Base-by-base conservation (phyloP, 1,284 basidiomycete species). In the Leucoagaricus sp. region DNA sequence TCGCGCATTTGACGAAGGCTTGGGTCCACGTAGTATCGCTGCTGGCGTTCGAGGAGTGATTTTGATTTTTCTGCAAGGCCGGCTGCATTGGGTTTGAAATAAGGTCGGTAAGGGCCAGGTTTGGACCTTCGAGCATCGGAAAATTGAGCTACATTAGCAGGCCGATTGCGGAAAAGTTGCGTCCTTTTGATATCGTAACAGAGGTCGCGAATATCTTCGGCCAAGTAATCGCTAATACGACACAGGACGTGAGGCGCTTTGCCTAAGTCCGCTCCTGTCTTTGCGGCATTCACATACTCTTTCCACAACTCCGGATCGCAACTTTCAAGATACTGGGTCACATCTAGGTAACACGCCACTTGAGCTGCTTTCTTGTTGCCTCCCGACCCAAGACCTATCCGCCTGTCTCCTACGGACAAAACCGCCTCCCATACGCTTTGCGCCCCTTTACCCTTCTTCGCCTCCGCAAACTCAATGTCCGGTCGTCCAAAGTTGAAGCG, bases 281-380 rank as follows among this genome's bases (percentile, higher is more conserved):
- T 81, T 28, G 77, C 77, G 3, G 85, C 86, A 55, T 75, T 71
- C 3, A 82, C 66, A 68, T 91, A 98, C 21, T 82, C 76, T 58
- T 79, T 75, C 94, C 95, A 98, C 19, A 98, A 78, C 1, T 79
- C 79, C 0, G 82, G 79, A 70, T 98, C 95, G 66, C 91, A 94
- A 58, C 78, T 80, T 65, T 95, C 92, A 60, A 98, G 81, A 71
- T 96, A 96, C 49, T 86, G 80, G 0, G 89, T 86, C 53, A 95
- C 93, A 67, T 98, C 95, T 58, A 98, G 82, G 69, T 92, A 96
- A 68, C 90, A 93, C 59, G 82, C 81, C 21, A 84, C 76, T 64
- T 85, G 80, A 0, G 96, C 89, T 6, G 69, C 70, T 73, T 96
- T 97, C 76, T 98, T 98, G 65, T 65, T 84, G 7, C 69, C 21